Percentiles rank a stretch among this genome's conserved stretches.
Evolutionary conservation across 768 basidiomycete genomes (phyloP).

Genomic region (Pseudohyphozyma bogoriensis): DNA sequence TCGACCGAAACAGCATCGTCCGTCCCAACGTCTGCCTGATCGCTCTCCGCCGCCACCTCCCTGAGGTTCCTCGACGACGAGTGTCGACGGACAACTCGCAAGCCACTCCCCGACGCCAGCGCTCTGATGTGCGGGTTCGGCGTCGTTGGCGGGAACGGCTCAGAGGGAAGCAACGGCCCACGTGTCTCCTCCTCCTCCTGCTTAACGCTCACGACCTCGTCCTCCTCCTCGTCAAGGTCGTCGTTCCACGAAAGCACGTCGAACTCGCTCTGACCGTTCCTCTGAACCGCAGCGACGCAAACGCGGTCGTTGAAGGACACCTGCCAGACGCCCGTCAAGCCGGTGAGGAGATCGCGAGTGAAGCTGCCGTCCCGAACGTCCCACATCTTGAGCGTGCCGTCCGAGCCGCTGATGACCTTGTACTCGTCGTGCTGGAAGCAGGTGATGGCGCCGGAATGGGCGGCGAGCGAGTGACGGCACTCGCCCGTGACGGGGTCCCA

Average conservation of each 20-base stretch:
- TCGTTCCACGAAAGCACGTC: conserved; percentile 37
- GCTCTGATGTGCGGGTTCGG: neutral
- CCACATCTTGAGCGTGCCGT: conserved; percentile 98
- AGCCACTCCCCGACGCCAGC: neutral
- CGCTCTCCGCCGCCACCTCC: neutral
- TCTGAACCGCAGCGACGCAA: conserved; percentile 69
- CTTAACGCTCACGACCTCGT: neutral
- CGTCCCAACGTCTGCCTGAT: neutral
- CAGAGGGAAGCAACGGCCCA: neutral
- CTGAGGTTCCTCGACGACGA: neutral
- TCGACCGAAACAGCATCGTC: neutral
- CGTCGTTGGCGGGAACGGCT: neutral
- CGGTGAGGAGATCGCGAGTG: conserved; percentile 76
- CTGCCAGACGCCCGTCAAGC: conserved; percentile 95
- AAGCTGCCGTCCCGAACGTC: conserved; percentile 77
- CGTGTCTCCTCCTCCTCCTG: neutral
- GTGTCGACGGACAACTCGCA: neutral
- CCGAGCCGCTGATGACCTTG: conserved; percentile 89
- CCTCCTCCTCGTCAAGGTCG: conserved; percentile 8
- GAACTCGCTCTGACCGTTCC: conserved; percentile 38
- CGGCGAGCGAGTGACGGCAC: conserved; percentile 67
- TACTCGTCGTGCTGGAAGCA: conserved; percentile 93
- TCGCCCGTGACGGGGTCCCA: conserved; percentile 85
- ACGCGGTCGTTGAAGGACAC: conserved; percentile 88
- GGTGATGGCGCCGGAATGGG: conserved; percentile 95